These are phyloP conservation scores for Fusarium sp. DNA, from an alignment of 2,329 filamentous ascomycete species.

Conservation along the genomic window DNA sequence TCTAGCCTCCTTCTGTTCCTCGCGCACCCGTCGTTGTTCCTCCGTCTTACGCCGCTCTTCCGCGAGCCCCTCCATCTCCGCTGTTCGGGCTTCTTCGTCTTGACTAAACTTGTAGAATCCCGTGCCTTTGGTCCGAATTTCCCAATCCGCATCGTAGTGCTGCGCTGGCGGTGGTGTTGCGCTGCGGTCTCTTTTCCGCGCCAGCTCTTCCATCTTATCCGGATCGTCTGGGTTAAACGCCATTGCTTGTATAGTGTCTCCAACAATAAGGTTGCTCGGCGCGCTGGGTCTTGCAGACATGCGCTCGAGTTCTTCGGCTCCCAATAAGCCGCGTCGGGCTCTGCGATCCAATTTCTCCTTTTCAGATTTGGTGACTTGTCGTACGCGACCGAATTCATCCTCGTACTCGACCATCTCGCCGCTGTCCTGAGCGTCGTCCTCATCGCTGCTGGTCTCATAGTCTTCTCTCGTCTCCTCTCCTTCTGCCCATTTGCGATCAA, in stretches of 20 bases:
- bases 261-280: constrained; percentile 81
- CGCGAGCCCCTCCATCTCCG: constrained; percentile 81
- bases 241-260: constrained; percentile 83
- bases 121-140: constrained; percentile 87
- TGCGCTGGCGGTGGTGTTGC: constrained; percentile 81
- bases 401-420: constrained; percentile 83
- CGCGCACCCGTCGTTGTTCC: constrained; percentile 64
- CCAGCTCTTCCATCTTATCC: constrained; percentile 81
- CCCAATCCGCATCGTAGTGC: constrained; percentile 87
- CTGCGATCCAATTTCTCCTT: constrained; percentile 71
- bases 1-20: constrained; percentile 68
- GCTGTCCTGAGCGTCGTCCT: constrained; percentile 56
- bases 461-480: constrained; percentile 66
- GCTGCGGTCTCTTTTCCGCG: constrained; percentile 80
- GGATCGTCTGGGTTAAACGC: constrained; percentile 83
- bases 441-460: constrained; percentile 60
- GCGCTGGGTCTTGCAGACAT: constrained; percentile 75
- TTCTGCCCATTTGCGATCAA: constrained; percentile 95
- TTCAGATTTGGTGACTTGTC: constrained; percentile 77
- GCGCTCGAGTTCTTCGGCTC: constrained; percentile 70
- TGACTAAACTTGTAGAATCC: constrained; percentile 92
- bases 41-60: constrained; percentile 77
- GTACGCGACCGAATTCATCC: constrained; percentile 91
- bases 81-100: constrained; percentile 72
- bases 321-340: constrained; percentile 60